phyloP scores from a whole-genome alignment of 352 stramenopile species.

The Pythium pyrilobum region DNA sequence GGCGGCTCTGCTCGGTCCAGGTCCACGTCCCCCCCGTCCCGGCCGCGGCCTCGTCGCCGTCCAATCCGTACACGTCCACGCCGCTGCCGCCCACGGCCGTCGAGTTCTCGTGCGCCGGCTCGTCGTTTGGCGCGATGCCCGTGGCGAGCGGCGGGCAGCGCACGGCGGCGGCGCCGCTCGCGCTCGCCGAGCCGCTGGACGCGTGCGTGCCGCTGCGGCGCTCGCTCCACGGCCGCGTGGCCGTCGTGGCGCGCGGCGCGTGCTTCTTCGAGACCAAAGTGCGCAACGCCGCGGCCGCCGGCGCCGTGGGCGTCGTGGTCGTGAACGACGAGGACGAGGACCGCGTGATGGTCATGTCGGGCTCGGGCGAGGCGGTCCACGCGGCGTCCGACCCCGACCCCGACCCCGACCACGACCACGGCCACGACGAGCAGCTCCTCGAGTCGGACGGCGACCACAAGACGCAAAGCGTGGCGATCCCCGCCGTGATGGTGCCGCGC shows the following conservation, averaged over 20 bases:
- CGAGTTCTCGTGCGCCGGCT: slow-evolving; percentile 52
- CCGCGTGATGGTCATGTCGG: slow-evolving; percentile 76
- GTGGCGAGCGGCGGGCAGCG: slow-evolving; percentile 19
- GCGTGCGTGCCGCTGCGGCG: slow-evolving; percentile 40
- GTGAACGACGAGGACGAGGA: slow-evolving; percentile 61
- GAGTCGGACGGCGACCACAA: neutral
- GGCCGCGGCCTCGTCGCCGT: neutral
- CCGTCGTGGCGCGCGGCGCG: slow-evolving; percentile 44
- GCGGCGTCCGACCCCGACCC: neutral
- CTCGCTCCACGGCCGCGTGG: slow-evolving; percentile 35
- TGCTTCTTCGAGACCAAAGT: slow-evolving; percentile 80
- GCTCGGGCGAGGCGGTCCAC: slow-evolving; percentile 16
- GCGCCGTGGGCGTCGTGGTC: slow-evolving; percentile 51
- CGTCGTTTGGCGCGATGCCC: slow-evolving; percentile 47
- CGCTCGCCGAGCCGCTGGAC: slow-evolving; percentile 49
- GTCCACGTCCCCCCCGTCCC: slow-evolving; percentile 23
- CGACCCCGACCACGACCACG: slow-evolving; percentile 8
- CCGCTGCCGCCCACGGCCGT: neutral
- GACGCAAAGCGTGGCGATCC: slow-evolving; percentile 24
- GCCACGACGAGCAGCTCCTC: slow-evolving; percentile 1
- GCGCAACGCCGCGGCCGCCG: slow-evolving; percentile 36
- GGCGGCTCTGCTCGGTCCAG: slow-evolving; percentile 31
- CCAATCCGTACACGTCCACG: slow-evolving; percentile 14
- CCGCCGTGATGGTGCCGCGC: slow-evolving; percentile 60
- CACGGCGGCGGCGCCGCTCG: slow-evolving; percentile 25